phyloP scores from a whole-genome alignment of 2,329 filamentous ascomycete genomes.

The Camillea tinctor region DNA sequence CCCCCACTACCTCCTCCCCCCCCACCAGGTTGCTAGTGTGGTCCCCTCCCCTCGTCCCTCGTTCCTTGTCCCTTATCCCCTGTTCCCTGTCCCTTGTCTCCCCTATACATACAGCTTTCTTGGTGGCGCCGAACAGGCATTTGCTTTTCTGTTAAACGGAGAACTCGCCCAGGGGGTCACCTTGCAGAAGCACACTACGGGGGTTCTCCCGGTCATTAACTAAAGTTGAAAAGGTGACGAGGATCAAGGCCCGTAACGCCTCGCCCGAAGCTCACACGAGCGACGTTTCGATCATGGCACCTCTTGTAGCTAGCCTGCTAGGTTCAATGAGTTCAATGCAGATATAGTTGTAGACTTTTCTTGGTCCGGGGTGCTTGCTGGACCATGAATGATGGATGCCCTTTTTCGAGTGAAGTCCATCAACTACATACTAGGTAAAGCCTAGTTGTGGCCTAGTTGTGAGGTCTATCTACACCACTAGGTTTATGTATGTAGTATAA shows the following conservation, averaged over 20 bases:
- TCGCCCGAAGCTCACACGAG: background rate
- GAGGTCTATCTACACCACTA: too few relatives aligned
- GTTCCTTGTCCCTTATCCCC: too few relatives aligned
- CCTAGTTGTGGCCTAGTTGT: too few relatives aligned
- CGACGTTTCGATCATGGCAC: background rate
- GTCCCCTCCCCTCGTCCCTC: too few relatives aligned
- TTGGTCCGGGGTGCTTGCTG: background rate
- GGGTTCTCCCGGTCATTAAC: constrained; percentile 21
- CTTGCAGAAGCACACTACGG: constrained; percentile 15
- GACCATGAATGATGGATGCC: too few relatives aligned
- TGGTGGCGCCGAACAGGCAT: background rate
- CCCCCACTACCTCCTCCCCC: background rate
- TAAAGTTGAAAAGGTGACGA: constrained; percentile 3
- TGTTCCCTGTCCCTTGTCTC: background rate
- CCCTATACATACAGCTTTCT: background rate
- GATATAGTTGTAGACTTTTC: background rate
- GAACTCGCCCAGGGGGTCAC: constrained; percentile 4
- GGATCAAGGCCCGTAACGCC: background rate
- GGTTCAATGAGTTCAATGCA: background rate
- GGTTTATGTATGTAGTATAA: background rate
- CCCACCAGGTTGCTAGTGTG: background rate
- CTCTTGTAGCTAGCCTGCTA: background rate
- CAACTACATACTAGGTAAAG: too few relatives aligned
- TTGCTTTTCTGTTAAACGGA: constrained; percentile 1
- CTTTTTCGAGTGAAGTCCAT: too few relatives aligned